These are phyloP conservation scores for Picea sitchensis DNA, from an alignment of 75 land plant species.

Conservation along the genomic window DNA sequence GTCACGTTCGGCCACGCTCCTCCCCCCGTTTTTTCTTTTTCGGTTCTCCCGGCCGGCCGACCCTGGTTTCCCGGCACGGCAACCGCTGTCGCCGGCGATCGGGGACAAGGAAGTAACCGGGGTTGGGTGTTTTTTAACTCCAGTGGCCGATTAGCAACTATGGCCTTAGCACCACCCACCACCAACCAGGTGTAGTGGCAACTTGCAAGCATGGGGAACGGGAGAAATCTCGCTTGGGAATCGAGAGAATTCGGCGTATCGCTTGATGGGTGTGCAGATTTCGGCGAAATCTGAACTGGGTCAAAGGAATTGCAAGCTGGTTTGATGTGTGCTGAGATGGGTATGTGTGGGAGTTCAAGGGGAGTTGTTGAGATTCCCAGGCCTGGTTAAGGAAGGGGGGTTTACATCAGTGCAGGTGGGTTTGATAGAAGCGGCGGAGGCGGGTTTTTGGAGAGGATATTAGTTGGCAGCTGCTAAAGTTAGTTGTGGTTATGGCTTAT, in stretches of 20 bases:
- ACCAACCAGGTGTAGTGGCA: not conserved
- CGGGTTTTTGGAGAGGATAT: not conserved
- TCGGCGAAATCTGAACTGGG: not conserved
- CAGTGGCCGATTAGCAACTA: not conserved
- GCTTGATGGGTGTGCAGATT: not conserved
- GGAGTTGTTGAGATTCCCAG: not conserved
- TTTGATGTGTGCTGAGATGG: slow-evolving; percentile 9
- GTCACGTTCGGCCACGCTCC: slow-evolving; percentile 1
- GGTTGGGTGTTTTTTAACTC: not conserved
- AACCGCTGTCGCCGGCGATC: slow-evolving; percentile 5
- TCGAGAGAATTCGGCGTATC: not conserved
- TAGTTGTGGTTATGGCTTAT: slow-evolving; percentile 8
- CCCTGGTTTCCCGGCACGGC: slow-evolving; percentile 6
- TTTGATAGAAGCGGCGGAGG: slow-evolving; percentile 1
- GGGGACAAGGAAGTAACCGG: not conserved
- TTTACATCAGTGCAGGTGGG: not conserved
- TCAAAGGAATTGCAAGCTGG: slow-evolving; percentile 1
- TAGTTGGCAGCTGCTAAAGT: slow-evolving; percentile 1
- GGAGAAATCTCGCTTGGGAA: not conserved
- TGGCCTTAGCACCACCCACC: not conserved
- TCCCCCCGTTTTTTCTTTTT: not conserved
- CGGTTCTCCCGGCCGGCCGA: not conserved
- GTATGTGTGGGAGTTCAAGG: not conserved
- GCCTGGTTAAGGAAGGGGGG: not conserved
- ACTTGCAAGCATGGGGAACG: not conserved